Base-by-base conservation (phyloP, 371 early-diverging fungal genomes). In the Mortierella sp. region DNA sequence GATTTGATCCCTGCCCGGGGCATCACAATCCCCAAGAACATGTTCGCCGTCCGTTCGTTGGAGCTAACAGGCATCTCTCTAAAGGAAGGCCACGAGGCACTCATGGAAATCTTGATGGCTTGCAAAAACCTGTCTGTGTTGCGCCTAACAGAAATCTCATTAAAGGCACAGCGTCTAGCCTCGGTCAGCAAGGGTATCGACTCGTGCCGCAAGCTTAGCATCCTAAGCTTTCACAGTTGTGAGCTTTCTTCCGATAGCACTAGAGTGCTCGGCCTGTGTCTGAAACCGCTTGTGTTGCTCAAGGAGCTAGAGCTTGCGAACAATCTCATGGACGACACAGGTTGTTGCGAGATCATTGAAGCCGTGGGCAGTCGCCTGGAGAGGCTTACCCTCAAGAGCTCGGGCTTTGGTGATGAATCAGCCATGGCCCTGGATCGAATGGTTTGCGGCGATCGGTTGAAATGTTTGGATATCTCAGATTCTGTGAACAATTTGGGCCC, bases 371-470 rank as follows among this genome's bases (percentile, higher is more conserved):
- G 48, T 21, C 59, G 54, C 12, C 49, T 75, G 5, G 64, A 56
- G 30, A 75, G 41, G 31, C 60, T 75, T 3, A 56, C 43, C 11
- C 43, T 75, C 27, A 49, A 56, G 6, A 37, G 56, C 52, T 43
- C 69, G 4, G 64, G 64, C 1, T 68, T 75, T 37, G 69, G 75
- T 17, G 56, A 75, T 19, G 69, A 55, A 12, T 51, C 75, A 6
- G 75, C 69, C 17, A 50, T 59, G 56, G 75, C 68, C 9, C 47
- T 75, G 32, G 75, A 75, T 4, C 57, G 68, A 14, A 49, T 39
- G n/a, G 46, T 56, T n/a, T 28, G 47, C 31, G 61, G 57, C 12
- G 56, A 60, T 6, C 34, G 24, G 15, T 37, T 75, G 26, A 50
- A 27, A 49, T 42, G 19, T n/a, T 26, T 75, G 44, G 64, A 75